Percentiles rank a stretch among this genome's conserved stretches.
phyloP scores from a whole-genome alignment of 1,284 basidiomycete genomes.

The Puccinia hordei region DNA sequence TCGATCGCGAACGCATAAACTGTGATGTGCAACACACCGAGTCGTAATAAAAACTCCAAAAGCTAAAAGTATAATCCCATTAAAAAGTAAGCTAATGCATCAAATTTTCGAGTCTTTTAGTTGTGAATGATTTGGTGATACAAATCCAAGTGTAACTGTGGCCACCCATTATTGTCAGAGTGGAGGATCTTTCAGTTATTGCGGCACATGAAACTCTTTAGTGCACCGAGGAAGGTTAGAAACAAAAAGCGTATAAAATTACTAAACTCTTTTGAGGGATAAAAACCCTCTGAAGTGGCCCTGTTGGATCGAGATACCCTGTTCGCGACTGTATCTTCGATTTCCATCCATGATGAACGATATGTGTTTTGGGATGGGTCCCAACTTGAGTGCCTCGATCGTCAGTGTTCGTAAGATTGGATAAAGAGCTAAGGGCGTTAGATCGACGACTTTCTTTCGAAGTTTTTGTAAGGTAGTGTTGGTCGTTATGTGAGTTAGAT shows the following conservation, averaged over 20 bases:
- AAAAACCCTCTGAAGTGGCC: constrained; percentile 86
- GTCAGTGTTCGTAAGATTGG: constrained; percentile 29
- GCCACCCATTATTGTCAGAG: too few species aligned
- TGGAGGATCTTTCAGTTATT: too few species aligned
- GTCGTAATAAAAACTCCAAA: constrained; percentile 75
- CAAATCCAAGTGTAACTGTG: too few species aligned
- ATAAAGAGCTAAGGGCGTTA: constrained; percentile 27
- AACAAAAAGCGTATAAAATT: neutral
- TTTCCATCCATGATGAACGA: constrained; percentile 99
- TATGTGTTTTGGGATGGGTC: constrained; percentile 86
- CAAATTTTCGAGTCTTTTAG: neutral
- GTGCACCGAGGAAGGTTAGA: too few species aligned
- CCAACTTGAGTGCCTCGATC: constrained; percentile 59
- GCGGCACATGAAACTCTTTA: too few species aligned
- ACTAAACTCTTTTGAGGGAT: constrained; percentile 71
- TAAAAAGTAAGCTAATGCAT: constrained; percentile 1
- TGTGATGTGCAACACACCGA: constrained; percentile 78
- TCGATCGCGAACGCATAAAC: constrained; percentile 97
- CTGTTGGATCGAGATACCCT: constrained; percentile 68
- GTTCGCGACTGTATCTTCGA: constrained; percentile 79
- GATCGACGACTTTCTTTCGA: too few species aligned
- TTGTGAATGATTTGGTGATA: too few species aligned
- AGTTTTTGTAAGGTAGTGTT: too few species aligned
- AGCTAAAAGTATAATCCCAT: constrained; percentile 63
- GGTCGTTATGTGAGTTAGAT: too few species aligned